These are phyloP conservation scores for Macadamia integrifolia DNA, from an alignment of 164 flowering plant species.

Conservation along the genomic window DNA sequence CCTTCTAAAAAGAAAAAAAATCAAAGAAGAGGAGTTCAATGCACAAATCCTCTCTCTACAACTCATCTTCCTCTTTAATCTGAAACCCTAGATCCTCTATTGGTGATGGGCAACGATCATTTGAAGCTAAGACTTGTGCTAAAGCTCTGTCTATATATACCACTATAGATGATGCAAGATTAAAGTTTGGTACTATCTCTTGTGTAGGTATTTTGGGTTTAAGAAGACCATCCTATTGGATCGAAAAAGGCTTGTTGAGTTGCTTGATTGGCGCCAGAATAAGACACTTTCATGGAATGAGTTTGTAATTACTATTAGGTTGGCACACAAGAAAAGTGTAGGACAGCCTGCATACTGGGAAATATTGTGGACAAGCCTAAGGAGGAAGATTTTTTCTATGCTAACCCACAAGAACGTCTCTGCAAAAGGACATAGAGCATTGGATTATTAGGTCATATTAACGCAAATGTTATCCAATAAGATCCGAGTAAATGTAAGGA, in stretches of 20 bases:
- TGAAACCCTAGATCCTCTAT: too few relatives aligned
- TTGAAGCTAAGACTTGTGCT: too few relatives aligned
- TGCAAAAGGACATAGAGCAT: constrained; percentile 48
- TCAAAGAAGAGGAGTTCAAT: too few relatives aligned
- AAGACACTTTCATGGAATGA: constrained; percentile 65
- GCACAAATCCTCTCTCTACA: too few relatives aligned
- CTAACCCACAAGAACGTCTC: constrained; percentile 94
- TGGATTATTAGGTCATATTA: constrained; percentile 14
- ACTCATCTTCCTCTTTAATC: too few relatives aligned
- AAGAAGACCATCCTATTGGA: constrained; percentile 58
- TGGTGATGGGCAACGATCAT: too few relatives aligned
- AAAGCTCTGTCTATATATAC: too few relatives aligned
- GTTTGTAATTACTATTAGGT: constrained; percentile 50
- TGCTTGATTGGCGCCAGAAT: constrained; percentile 75
- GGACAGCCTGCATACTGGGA: constrained; percentile 59
- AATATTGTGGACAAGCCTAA: constrained; percentile 74
- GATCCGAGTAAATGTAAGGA: neutral
- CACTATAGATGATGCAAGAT: too few relatives aligned
- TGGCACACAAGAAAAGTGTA: constrained; percentile 47
- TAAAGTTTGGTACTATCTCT: neutral
- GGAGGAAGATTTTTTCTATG: constrained; percentile 96
- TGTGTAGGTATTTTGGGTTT: constrained; percentile 82
- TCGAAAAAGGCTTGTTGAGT: constrained; percentile 58
- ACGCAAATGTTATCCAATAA: constrained; percentile 11
- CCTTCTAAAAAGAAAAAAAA: too few relatives aligned